Conservation (phyloP, 805 yeast species). For the Yarrowia bubula region DNA sequence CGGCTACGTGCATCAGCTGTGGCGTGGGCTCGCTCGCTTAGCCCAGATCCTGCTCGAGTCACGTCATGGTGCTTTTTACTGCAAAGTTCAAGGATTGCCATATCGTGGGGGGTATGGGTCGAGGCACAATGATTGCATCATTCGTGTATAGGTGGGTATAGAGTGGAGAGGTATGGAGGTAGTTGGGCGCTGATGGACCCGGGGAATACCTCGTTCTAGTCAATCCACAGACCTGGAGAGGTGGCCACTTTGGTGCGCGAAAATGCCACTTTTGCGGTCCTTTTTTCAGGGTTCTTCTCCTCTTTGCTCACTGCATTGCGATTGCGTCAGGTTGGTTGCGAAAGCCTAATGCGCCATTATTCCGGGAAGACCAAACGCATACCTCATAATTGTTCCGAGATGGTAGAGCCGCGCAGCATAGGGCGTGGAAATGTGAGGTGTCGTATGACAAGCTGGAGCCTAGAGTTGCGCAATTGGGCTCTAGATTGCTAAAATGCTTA, state of each 20-base stretch:
- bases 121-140: not conserved
- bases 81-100: not conserved
- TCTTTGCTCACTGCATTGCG: not conserved
- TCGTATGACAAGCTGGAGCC: not conserved
- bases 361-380: not conserved
- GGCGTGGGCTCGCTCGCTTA: constrained; percentile 8
- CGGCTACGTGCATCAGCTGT: not conserved
- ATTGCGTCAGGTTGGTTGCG: constrained; percentile 13
- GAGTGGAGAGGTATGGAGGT: not conserved
- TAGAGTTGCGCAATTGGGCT: too few relatives aligned
- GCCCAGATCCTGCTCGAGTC: not conserved
- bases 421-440: not conserved
- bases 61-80: constrained; percentile 8
- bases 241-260: too few relatives aligned
- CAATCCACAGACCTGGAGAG: too few relatives aligned
- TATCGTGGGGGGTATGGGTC: not conserved
- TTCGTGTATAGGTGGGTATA: not conserved
- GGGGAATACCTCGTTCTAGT: too few relatives aligned
- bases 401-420: too few relatives aligned
- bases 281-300: not conserved
- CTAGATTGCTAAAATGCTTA: too few relatives aligned
- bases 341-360: constrained; percentile 14
- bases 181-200: not conserved
- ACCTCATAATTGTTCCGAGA: not conserved
- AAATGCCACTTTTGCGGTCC: not conserved